Evolutionary conservation across 176 grass and related monocot species (phyloP), one percentile per base, ranked within the genome.

Genomic region (Zoysia pacifica): DNA sequence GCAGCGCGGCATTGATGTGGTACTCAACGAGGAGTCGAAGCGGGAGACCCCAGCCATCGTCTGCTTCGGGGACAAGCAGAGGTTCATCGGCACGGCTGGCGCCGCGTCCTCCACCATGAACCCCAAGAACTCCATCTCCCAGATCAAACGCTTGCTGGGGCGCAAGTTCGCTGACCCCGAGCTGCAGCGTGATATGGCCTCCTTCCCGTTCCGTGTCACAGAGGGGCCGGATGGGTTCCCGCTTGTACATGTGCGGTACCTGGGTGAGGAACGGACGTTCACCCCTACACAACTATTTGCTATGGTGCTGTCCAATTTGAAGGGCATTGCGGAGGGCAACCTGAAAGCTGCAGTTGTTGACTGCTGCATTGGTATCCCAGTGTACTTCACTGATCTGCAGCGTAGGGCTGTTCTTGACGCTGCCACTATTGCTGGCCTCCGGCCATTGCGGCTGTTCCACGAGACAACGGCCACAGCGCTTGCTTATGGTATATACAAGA

Each of bases 11-110:
- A 94, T 98, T 35, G 95, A 98, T 38, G 91, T 98, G 49, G 90
- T 94, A 2, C 90, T 98, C 77, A 98, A 98, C 28, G 91, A 98
- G 71, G 95, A 94, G 76, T 98, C 92, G 46, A 98, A 94, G 68
- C 87, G 95, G 16, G 95, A 94, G 86, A 98, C 92, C 46, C 95
- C 95, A 1, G 89, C 88, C 28, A 69, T 98, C 65, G 87, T 97
- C 52, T 94, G 91, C 90, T 98, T 98, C 47, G 88, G 80, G 0
- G 95, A 94, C 63, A 98, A 98, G 87, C 95, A 98, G 75, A 90
- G 94, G 1, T 94, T 82, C 77, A 88, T 98, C 46, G 95, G 95
- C 51, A 90, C 90, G 0, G 88, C 91, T 0, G 91, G 91, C 2
- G 91, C 88, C 13, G 85, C 91, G 1, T 88, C 86, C 38, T 87